Conservation (phyloP, 164 flowering plant genomes). For the Vitis amurensis region DNA sequence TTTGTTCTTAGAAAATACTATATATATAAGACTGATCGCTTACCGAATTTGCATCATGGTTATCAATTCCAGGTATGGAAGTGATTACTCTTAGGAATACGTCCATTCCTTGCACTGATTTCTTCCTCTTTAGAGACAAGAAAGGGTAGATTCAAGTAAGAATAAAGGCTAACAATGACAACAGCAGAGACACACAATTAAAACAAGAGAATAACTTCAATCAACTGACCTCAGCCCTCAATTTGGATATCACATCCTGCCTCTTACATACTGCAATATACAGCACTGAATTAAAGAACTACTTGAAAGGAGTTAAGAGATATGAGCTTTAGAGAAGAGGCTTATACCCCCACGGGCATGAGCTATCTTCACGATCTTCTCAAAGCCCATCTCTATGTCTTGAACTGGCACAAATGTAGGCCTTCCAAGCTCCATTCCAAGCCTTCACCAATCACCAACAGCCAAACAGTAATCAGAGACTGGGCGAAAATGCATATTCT, state of each 20-base stretch:
- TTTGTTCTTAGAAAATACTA: too few species aligned
- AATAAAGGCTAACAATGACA: too few species aligned
- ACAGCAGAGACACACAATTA: too few species aligned
- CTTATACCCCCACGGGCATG: constrained; percentile 78
- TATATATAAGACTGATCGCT: too few species aligned
- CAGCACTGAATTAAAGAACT: constrained; percentile 4
- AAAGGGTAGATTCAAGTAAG: neutral
- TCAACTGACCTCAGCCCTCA: constrained; percentile 74
- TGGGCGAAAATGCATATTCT: neutral
- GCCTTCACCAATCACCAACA: constrained; percentile 40
- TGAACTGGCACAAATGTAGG: constrained; percentile 80
- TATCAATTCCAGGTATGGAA: constrained; percentile 76
- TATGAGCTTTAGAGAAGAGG: neutral
- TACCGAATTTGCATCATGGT: constrained; percentile 91
- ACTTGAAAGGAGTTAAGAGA: neutral
- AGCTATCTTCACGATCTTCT: constrained; percentile 87
- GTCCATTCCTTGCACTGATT: constrained; percentile 68
- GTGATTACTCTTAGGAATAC: constrained; percentile 61
- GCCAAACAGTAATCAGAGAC: neutral
- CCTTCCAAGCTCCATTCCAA: constrained; percentile 72
- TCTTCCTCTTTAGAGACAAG: constrained; percentile 53
- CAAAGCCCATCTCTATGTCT: constrained; percentile 93
- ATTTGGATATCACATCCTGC: constrained; percentile 51
- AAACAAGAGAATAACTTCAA: neutral
- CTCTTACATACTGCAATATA: constrained; percentile 70